Evolutionary conservation across 1,284 basidiomycete species (phyloP).

Genomic region (Melampsora americana): DNA sequence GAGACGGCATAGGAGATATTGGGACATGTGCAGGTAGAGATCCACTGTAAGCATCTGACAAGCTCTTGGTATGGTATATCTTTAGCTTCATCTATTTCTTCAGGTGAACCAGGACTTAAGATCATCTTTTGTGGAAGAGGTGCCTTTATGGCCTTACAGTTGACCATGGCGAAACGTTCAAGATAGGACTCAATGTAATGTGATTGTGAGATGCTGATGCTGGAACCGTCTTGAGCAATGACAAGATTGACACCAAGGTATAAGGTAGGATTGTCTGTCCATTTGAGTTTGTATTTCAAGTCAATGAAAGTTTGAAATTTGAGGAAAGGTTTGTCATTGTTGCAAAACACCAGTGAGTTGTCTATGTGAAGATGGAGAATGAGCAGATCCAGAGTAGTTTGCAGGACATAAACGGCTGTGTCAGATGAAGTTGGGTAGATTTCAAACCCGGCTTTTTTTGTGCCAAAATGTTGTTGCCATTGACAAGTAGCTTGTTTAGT

Average conservation of each 20-base stretch:
- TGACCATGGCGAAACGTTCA: neutral
- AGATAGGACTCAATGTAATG: neutral
- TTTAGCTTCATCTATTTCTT: neutral
- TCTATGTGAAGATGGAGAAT: neutral
- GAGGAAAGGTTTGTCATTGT: neutral
- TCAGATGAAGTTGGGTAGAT: neutral
- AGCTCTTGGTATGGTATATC: neutral
- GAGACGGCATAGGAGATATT: too few relatives aligned
- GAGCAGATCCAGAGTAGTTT: neutral
- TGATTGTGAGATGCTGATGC: neutral
- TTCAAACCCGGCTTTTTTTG: neutral
- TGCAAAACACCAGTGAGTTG: neutral
- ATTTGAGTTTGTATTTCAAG: neutral
- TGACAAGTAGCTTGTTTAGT: neutral
- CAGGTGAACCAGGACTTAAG: neutral
- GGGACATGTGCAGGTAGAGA: neutral
- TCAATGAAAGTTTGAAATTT: neutral
- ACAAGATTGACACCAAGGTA: neutral
- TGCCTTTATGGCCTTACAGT: neutral
- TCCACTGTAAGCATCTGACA: neutral
- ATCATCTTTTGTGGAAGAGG: neutral
- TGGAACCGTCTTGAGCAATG: neutral
- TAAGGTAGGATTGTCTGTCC: too few relatives aligned
- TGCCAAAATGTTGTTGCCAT: neutral
- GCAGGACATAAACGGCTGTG: neutral